Evolutionary conservation across 1,284 basidiomycete genomes (phyloP).

Genomic region (Apiotrichum gamsii): DNA sequence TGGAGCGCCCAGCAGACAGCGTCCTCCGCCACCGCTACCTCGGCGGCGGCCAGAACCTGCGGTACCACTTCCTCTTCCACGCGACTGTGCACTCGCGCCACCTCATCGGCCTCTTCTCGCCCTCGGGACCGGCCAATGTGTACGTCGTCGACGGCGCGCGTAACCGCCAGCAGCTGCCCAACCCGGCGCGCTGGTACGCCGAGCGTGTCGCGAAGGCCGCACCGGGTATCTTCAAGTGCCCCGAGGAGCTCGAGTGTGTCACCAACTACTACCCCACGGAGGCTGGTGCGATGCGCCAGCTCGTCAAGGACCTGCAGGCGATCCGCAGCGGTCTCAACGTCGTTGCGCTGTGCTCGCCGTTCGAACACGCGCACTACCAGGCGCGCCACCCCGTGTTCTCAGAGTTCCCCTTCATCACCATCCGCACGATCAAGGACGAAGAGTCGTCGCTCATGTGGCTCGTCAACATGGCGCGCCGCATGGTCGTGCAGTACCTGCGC

Average conservation of each 20-base stretch:
- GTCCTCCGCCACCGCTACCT: slow-evolving; percentile 69
- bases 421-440: slow-evolving; percentile 67
- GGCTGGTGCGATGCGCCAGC: slow-evolving; percentile 70
- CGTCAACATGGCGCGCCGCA: slow-evolving; percentile 53
- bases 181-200: slow-evolving; percentile 66
- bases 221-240: slow-evolving; percentile 59
- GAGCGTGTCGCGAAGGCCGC: slow-evolving; percentile 54
- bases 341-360: slow-evolving; percentile 78
- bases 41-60: slow-evolving; percentile 62
- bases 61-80: slow-evolving; percentile 90
- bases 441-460: slow-evolving; percentile 53
- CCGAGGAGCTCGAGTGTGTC: slow-evolving; percentile 62
- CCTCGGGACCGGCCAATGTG: slow-evolving; percentile 64
- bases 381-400: slow-evolving; percentile 62
- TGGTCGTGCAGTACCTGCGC: slow-evolving; percentile 76
- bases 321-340: slow-evolving; percentile 56
- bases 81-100: slow-evolving; percentile 71
- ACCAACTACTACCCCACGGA: slow-evolving; percentile 73
- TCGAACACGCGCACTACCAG: slow-evolving; percentile 81
- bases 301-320: slow-evolving; percentile 78
- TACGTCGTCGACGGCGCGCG: slow-evolving; percentile 87
- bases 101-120: slow-evolving; percentile 83
- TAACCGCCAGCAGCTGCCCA: slow-evolving; percentile 72
- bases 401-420: slow-evolving; percentile 82
- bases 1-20: slow-evolving; percentile 60